Percentiles rank a stretch among this genome's conserved stretches.
Conservation (phyloP, 306 rosid species). For the Cicer cuneatum region DNA sequence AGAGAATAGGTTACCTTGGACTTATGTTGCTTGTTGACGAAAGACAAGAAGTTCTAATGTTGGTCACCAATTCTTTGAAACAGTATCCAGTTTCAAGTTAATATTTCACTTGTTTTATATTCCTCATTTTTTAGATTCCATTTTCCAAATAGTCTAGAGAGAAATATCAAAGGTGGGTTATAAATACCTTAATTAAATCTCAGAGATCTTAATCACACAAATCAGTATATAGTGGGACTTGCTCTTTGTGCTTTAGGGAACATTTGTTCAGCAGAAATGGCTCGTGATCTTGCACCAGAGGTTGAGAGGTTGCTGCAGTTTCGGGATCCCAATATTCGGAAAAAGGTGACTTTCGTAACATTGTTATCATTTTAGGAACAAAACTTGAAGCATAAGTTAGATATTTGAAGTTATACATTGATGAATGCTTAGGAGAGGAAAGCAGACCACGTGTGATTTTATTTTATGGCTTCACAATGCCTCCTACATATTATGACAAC, state of each 20-base stretch:
- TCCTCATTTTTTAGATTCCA: slow-evolving; percentile 9
- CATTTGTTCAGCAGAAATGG: slow-evolving; percentile 99
- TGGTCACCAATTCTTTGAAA: slow-evolving; percentile 97
- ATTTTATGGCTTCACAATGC: slow-evolving; percentile 28
- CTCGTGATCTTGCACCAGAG: slow-evolving; percentile 99
- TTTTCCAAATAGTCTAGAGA: slow-evolving; percentile 26
- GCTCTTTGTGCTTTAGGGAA: slow-evolving; percentile 99
- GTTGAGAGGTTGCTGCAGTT: slow-evolving; percentile 91
- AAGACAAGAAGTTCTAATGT: slow-evolving; percentile 98
- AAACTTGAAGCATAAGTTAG: slow-evolving; percentile 26
- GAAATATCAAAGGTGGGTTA: slow-evolving; percentile 36
- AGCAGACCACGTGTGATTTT: slow-evolving; percentile 19
- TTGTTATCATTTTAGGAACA: slow-evolving; percentile 21
- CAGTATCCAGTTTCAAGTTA: slow-evolving; percentile 83
- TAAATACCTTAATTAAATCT: slow-evolving; percentile 65
- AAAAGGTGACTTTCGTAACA: slow-evolving; percentile 65
- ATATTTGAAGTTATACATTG: slow-evolving; percentile 5
- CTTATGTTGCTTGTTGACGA: slow-evolving; percentile 99
- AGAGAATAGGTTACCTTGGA: slow-evolving; percentile 98
- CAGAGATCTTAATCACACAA: slow-evolving; percentile 96
- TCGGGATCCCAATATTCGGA: slow-evolving; percentile 94
- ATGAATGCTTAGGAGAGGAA: slow-evolving; percentile 34
- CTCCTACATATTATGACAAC: slow-evolving; percentile 26
- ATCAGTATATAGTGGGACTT: slow-evolving; percentile 98
- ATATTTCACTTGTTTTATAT: slow-evolving; percentile 36